Base-by-base conservation (phyloP, 306 rosid genomes). In the Cotoneaster glaucophyllus region DNA sequence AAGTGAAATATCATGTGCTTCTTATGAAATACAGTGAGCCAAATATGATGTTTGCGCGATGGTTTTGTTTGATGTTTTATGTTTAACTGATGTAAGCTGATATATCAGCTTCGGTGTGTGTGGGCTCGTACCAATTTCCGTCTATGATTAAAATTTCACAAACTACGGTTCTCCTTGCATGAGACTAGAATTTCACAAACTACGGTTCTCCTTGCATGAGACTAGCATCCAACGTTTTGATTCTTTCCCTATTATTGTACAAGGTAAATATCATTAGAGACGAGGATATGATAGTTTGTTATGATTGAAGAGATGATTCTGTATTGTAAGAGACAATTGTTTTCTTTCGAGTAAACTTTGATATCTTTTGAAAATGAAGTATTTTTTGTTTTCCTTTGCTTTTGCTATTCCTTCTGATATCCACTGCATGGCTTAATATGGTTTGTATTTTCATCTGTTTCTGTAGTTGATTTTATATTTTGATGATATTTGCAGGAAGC, bases 401-500 rank as follows among this genome's bases (percentile, higher is more conserved):
- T 24, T 25, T 12, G 41, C 13, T 41, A 39, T 39, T 37, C 56
- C 15, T 18, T 6, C 17, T 13, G 69, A 1, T 15, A 50, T 44
- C 28, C 3, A 15, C 74, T 29, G 25, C 8, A 59, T 24, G 39
- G 44, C 53, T 50, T 57, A 31, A 26, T 29, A 13, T 8, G 37
- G 52, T 25, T 54, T 19, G 37, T 18, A 8, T 31, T 56, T 19
- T 58, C 22, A 15, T 56, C 24, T 54, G 26, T 25, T 5, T 2
- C 3, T 58, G 5, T 58, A 17, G 17, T 54, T 57, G 50, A 66
- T 56, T 63, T 2, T 41, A 39, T 62, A 26, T 45, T 41, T 37
- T 54, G 43, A 22, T 22, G 15, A 19, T 66, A 61, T 15, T 62
- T 80, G 59, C 94, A 96, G 99, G 99, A 96, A 82, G 80, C 98